These are phyloP conservation scores for Mycosphaerella sp. DNA, from an alignment of 2,329 filamentous ascomycete genomes.

Conservation along the genomic window DNA sequence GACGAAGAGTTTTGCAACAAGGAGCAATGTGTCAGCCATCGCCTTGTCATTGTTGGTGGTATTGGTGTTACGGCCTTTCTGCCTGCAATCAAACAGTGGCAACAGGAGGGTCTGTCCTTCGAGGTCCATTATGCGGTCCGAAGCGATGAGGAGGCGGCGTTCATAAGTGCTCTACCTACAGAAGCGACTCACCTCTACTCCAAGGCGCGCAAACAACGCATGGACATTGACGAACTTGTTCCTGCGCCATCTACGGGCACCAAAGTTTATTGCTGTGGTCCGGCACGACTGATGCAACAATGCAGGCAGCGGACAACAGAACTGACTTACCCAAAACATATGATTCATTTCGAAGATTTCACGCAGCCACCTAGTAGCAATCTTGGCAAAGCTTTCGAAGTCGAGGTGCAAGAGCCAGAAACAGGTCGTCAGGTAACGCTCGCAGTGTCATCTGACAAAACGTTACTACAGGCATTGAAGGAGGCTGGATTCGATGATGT, in stretches of 20 bases:
- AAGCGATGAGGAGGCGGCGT: slow-evolving; percentile 49
- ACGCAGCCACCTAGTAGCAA: slow-evolving; percentile 38
- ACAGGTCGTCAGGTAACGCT: slow-evolving; percentile 36
- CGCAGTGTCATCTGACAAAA: slow-evolving; percentile 39
- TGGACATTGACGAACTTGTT: slow-evolving; percentile 49
- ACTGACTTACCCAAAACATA: slow-evolving; percentile 43
- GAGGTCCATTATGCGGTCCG: slow-evolving; percentile 56
- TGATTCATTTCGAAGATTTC: slow-evolving; percentile 59
- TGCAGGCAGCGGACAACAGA: slow-evolving; percentile 38
- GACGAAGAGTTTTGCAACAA: slow-evolving; percentile 3
- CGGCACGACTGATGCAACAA: slow-evolving; percentile 51
- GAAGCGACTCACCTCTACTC: slow-evolving; percentile 49
- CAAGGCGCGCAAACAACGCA: slow-evolving; percentile 45
- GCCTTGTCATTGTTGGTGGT: slow-evolving; percentile 59
- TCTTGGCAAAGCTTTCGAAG: slow-evolving; percentile 56
- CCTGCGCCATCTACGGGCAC: slow-evolving; percentile 32
- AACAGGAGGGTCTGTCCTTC: slow-evolving; percentile 36
- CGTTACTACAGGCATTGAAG: slow-evolving; percentile 39
- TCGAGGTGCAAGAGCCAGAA: slow-evolving; percentile 43
- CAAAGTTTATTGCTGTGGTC: slow-evolving; percentile 58
- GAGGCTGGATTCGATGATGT: slow-evolving; percentile 40
- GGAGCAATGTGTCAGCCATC: slow-evolving; percentile 45
- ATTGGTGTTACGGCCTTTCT: slow-evolving; percentile 64
- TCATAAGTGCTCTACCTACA: slow-evolving; percentile 35
- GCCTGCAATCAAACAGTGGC: slow-evolving; percentile 39